phyloP scores from a whole-genome alignment of 345 rosid species.

The Syzygium oleosum region DNA sequence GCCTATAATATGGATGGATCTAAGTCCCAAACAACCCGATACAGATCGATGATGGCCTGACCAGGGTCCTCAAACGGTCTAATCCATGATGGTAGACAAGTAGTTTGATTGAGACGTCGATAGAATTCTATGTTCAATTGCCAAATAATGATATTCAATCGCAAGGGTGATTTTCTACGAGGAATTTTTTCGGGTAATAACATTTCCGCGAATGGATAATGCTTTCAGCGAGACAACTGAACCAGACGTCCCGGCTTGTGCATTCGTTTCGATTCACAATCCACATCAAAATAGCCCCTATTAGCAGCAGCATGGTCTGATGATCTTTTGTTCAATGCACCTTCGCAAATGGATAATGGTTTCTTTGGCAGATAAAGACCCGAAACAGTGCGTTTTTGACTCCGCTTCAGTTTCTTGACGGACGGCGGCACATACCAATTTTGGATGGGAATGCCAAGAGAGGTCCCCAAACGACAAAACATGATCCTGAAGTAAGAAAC shows the following conservation, averaged over 20 bases:
- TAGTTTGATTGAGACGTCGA: accelerated
- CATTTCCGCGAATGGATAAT: not conserved
- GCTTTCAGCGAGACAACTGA: not conserved
- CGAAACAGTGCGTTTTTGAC: not conserved
- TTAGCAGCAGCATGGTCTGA: not conserved
- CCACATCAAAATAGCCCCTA: not conserved
- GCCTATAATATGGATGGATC: not conserved
- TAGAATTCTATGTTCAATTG: not conserved
- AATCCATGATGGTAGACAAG: not conserved
- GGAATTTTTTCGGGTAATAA: not conserved
- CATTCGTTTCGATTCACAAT: not conserved
- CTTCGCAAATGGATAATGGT: not conserved
- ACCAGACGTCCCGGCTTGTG: not conserved
- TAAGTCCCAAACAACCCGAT: not conserved
- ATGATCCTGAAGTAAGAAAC: not conserved
- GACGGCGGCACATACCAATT: not conserved
- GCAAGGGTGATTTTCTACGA: not conserved
- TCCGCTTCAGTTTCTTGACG: not conserved
- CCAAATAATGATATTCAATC: not conserved
- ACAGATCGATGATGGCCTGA: too few relatives aligned
- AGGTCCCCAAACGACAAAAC: not conserved
- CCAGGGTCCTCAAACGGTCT: not conserved
- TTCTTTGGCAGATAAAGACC: not conserved
- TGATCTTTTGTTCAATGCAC: not conserved
- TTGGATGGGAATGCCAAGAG: not conserved